phyloP scores from a whole-genome alignment of 2,329 filamentous ascomycete species.

The Colletotrichum incanum region DNA sequence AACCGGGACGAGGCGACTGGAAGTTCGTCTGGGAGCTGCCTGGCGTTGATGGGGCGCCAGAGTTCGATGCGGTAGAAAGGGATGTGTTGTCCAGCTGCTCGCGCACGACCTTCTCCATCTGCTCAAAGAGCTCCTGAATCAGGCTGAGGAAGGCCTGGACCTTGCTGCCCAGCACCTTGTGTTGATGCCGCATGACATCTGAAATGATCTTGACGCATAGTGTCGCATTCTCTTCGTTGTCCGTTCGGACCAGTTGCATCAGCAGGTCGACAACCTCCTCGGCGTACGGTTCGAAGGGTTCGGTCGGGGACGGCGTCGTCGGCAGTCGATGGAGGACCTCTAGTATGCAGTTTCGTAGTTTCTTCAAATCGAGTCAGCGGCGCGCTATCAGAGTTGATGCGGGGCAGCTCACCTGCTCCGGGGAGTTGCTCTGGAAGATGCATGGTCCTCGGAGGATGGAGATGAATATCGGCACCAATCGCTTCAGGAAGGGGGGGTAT shows the following conservation, averaged over 20 bases:
- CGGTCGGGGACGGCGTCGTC: slow-evolving; percentile 78
- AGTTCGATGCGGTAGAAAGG: slow-evolving; percentile 65
- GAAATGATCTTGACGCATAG: slow-evolving; percentile 98
- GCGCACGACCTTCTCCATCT: slow-evolving; percentile 93
- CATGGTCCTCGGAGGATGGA: slow-evolving; percentile 87
- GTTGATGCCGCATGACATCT: slow-evolving; percentile 94
- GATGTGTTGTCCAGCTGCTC: slow-evolving; percentile 91
- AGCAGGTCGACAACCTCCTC: slow-evolving; percentile 91
- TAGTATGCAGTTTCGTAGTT: slow-evolving; percentile 92
- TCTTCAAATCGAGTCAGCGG: slow-evolving; percentile 64
- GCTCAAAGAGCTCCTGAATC: slow-evolving; percentile 95
- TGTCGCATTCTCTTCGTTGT: slow-evolving; percentile 99
- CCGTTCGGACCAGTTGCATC: slow-evolving; percentile 88
- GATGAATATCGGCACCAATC: slow-evolving; percentile 91
- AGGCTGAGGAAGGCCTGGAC: slow-evolving; percentile 92
- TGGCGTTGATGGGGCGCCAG: slow-evolving; percentile 76
- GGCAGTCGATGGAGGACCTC: slow-evolving; percentile 93
- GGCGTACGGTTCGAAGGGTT: slow-evolving; percentile 90
- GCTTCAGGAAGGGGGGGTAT: slow-evolving; percentile 87
- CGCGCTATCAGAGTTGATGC: neutral
- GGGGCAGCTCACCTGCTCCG: slow-evolving; percentile 80
- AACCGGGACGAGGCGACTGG: slow-evolving; percentile 90
- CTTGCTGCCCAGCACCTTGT: slow-evolving; percentile 82
- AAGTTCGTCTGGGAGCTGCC: slow-evolving; percentile 79
- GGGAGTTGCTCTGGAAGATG: slow-evolving; percentile 90